Evolutionary conservation across 805 yeast species (phyloP), one percentile per base, ranked within the genome.

Genomic region (Candida verbasci): DNA sequence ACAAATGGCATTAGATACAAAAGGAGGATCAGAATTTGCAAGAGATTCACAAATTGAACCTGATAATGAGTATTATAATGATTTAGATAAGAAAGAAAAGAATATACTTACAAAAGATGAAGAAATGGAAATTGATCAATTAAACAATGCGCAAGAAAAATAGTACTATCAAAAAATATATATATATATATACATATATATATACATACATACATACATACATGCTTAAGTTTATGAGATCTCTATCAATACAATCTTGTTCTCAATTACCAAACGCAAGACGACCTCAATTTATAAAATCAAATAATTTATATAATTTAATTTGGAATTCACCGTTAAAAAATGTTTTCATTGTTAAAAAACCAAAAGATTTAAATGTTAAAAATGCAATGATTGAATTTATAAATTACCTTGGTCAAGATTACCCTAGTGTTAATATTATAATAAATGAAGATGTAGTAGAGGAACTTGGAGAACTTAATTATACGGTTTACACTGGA

Each of bases 21-120:
- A 85, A 55, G 97, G 97, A 26, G 97, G 97, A 2, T 84, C 95
- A 0, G 83, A 82, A 52, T 77, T 74, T 53, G 91, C 91, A 11
- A 73, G 93, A 40, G 97, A 91, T 56, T 79, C 76, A 48, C 70
- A 65, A 21, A 68, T 86, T 34, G 83, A 78, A 46, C 80, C 81
- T 2, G 83, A 74, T 33, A 82, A 80, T 50, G 97, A 91, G 60
- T 85, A 78, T 53, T 88, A 80, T 53, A 86, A 81, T 37, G 76
- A 71, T 40, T 82, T 77, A 29, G 79, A 74, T 44, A 73, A 65
- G 35, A 69, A 60, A 9, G 70, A 65, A 27, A 50, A 46, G 32
- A 33, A 40, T 17, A 34, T n/a, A n/a, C 14, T 29, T 18, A 17
- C 35, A 21, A 27, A 14, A 16, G 33, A 26, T 12, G 38, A 35